phyloP scores from a whole-genome alignment of 352 stramenopile genomes.

The Globisporangium yorkense region DNA sequence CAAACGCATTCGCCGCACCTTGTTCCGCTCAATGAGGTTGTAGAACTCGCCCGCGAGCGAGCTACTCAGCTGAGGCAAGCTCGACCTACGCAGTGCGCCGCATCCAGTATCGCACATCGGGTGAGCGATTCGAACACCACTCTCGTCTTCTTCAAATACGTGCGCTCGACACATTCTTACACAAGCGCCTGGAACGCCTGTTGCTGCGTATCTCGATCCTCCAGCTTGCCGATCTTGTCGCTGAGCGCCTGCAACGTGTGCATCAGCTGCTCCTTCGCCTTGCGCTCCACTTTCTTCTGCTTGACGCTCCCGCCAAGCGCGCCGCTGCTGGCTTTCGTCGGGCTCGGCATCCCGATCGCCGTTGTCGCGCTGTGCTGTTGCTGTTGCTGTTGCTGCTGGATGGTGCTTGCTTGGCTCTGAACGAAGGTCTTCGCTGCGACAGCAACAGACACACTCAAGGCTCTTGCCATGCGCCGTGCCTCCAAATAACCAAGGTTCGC shows the following conservation, averaged over 20 bases:
- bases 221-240: slow-evolving; percentile 42
- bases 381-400: too few species aligned
- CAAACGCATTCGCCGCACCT: slow-evolving; percentile 21
- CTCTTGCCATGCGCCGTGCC: too few species aligned
- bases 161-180: slow-evolving; percentile 12
- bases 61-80: slow-evolving; percentile 26
- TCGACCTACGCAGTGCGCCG: slow-evolving; percentile 19
- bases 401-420: too few species aligned
- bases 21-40: slow-evolving; percentile 50
- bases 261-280: slow-evolving; percentile 30
- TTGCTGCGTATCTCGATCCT: slow-evolving; percentile 65
- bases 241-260: slow-evolving; percentile 36
- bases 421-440: too few species aligned
- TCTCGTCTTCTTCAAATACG: not conserved
- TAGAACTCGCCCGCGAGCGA: slow-evolving; percentile 37
- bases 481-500: too few species aligned
- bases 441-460: too few species aligned
- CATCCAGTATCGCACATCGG: not conserved
- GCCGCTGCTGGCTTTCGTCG: not conserved
- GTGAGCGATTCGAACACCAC: not conserved
- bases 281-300: slow-evolving; percentile 37
- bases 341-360: not conserved
- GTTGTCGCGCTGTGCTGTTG: too few species aligned
- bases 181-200: slow-evolving; percentile 44
- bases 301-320: slow-evolving; percentile 16